phyloP scores from a whole-genome alignment of 257 asterid species.

The Solanum verrucosum region DNA sequence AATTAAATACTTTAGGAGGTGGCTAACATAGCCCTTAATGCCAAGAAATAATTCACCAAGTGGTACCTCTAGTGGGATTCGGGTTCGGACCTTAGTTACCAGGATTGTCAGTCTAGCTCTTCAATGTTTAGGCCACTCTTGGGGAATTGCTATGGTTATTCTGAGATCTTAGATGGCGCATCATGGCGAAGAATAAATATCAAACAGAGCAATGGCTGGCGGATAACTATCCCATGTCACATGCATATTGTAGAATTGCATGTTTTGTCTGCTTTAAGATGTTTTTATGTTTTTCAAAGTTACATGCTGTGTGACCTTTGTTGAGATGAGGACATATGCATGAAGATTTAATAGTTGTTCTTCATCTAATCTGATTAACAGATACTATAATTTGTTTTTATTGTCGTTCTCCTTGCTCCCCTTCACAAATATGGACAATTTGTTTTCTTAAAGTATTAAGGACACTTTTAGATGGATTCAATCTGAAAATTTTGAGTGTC shows the following conservation, averaged over 20 bases:
- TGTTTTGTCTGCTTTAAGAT: background rate
- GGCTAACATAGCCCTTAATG: background rate
- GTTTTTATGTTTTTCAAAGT: background rate
- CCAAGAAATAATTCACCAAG: background rate
- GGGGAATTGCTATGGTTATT: background rate
- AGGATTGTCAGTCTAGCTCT: background rate
- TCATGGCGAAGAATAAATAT: background rate
- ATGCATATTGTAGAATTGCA: background rate
- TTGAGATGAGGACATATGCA: background rate
- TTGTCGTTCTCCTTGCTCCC: background rate
- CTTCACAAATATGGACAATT: background rate
- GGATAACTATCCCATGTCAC: background rate
- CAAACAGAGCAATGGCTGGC: background rate
- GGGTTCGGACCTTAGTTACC: background rate
- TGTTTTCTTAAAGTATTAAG: background rate
- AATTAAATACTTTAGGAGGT: background rate
- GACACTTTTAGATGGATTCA: background rate
- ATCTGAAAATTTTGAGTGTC: background rate
- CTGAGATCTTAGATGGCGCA: background rate
- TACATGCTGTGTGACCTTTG: background rate
- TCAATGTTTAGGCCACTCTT: background rate
- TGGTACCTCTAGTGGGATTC: background rate
- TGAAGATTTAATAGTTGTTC: background rate
- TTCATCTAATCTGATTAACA: background rate
- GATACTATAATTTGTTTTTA: background rate